Percentiles rank a stretch among this genome's conserved stretches.
Conservation (phyloP, 2,329 filamentous ascomycete species). For the Pleoardoris graminearum region DNA sequence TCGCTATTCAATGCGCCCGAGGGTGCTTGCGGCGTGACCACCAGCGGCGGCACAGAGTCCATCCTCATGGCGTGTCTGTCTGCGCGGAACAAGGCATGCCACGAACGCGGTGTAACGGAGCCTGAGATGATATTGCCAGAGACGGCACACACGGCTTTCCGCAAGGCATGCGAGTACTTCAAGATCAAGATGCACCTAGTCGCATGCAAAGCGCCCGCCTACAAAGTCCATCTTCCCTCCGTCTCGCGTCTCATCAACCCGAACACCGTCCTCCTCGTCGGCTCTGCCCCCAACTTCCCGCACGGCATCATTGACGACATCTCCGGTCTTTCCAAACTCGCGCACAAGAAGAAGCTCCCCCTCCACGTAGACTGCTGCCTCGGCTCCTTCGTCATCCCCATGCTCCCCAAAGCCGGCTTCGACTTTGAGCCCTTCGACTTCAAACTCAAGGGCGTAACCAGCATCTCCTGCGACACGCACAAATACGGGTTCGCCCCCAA, state of each 20-base stretch:
- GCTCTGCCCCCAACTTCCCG: constrained; percentile 95
- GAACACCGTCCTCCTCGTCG: constrained; percentile 92
- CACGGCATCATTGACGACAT: constrained; percentile 99
- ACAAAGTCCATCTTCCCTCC: constrained; percentile 79
- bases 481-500: constrained; percentile 99
- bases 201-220: constrained; percentile 77
- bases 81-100: constrained; percentile 84
- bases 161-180: constrained; percentile 94
- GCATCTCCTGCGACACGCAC: constrained; percentile 95
- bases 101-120: constrained; percentile 83
- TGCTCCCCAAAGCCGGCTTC: constrained; percentile 91
- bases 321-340: constrained; percentile 77
- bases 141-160: constrained; percentile 94
- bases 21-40: constrained; percentile 85
- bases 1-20: constrained; percentile 85
- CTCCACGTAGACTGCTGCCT: constrained; percentile 98
- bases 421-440: constrained; percentile 90
- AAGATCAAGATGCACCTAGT: constrained; percentile 93
- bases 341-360: constrained; percentile 75
- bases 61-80: constrained; percentile 94
- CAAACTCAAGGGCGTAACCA: constrained; percentile 88
- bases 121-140: constrained; percentile 98
- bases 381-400: constrained; percentile 91
- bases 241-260: constrained; percentile 87
- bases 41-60: constrained; percentile 91